Evolutionary conservation across 163 green algal genomes (phyloP).

Genomic region (Scenedesmus sp.): DNA sequence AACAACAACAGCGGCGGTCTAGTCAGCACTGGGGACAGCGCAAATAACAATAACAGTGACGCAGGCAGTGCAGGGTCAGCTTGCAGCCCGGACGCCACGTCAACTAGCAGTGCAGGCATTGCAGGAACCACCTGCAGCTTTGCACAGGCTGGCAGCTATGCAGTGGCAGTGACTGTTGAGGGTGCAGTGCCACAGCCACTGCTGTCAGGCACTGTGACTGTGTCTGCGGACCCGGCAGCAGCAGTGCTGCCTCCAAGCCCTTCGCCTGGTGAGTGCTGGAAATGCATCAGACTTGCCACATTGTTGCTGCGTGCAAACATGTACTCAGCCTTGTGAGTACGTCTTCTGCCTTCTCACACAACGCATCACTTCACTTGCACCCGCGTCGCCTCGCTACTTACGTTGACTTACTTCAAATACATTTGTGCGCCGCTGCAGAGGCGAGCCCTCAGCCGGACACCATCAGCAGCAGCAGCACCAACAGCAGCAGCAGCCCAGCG

Average conservation of each 20-base stretch:
- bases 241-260: not conserved
- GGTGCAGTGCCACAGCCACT: not conserved
- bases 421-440: not conserved
- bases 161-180: not conserved
- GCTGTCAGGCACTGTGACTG: not conserved
- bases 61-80: not conserved
- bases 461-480: not conserved
- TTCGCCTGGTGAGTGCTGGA: not conserved
- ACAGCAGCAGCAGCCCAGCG: not conserved
- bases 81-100: not conserved
- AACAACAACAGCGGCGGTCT: not conserved
- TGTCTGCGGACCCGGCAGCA: not conserved
- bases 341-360: not conserved
- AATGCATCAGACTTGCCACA: not conserved
- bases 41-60: not conserved
- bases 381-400: not conserved
- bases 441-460: not conserved
- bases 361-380: not conserved
- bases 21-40: not conserved
- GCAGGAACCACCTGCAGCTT: not conserved
- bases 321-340: too few species aligned
- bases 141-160: not conserved
- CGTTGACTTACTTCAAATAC: not conserved
- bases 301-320: not conserved
- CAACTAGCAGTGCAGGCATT: not conserved